Evolutionary conservation across 2,329 filamentous ascomycete genomes (phyloP).

Genomic region (Arachnomyces sp.): DNA sequence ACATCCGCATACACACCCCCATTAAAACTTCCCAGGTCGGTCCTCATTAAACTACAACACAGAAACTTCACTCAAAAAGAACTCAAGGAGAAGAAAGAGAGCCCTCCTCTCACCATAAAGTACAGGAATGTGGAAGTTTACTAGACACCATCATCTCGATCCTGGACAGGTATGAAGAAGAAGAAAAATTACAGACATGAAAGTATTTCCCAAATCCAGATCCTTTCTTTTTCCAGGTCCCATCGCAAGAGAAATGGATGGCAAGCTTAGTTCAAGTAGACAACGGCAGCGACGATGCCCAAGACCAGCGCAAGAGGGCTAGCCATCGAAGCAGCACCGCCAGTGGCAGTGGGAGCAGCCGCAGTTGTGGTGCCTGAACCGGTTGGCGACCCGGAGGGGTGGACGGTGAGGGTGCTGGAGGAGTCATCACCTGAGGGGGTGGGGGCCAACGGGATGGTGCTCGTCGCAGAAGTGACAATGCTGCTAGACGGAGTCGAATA

Average conservation of each 20-base stretch:
- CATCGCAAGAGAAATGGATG: conserved; percentile 5
- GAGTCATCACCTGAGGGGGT: conserved; percentile 22
- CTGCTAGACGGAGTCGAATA: conserved; percentile 6
- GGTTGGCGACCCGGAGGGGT: conserved; percentile 12
- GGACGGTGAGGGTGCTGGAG: conserved; percentile 16
- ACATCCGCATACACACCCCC: too few species aligned
- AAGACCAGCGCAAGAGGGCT: conserved; percentile 25
- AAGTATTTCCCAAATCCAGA: conserved; percentile 3
- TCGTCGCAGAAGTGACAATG: conserved; percentile 39
- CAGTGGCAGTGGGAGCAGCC: conserved; percentile 13
- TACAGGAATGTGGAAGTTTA: too few species aligned
- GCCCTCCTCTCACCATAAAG: neutral
- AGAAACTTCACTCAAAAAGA: too few species aligned
- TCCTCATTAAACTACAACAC: too few species aligned
- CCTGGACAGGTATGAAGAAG: conserved; percentile 6
- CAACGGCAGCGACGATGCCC: conserved; percentile 26
- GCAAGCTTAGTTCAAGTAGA: conserved; percentile 21
- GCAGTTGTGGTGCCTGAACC: conserved; percentile 13
- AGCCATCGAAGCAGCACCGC: conserved; percentile 19
- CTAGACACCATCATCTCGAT: conserved; percentile 11
- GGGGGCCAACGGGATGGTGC: conserved; percentile 54
- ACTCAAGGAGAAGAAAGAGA: too few species aligned
- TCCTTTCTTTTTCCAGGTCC: neutral
- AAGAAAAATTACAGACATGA: conserved; percentile 19
- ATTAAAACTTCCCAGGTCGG: too few species aligned